Conservation (phyloP, 2,329 filamentous ascomycete species). For the Arthrocladium fulminans region DNA sequence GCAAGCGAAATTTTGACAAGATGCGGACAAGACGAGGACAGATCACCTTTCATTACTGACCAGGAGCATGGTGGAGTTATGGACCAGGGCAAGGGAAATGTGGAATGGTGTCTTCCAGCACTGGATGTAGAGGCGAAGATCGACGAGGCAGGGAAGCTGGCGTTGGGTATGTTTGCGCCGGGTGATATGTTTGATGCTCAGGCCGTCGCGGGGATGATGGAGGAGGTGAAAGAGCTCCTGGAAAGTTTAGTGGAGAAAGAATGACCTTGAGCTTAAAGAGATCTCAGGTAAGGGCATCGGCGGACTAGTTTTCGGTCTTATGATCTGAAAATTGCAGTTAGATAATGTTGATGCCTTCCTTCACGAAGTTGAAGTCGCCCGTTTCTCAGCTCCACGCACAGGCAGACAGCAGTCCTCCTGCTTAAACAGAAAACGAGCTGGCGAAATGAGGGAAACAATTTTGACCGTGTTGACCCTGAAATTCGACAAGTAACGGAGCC, state of each 20-base stretch:
- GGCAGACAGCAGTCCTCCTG: too few relatives aligned
- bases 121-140: slow-evolving; percentile 50
- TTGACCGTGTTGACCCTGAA: too few relatives aligned
- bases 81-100: not conserved
- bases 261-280: not conserved
- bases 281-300: too few relatives aligned
- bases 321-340: too few relatives aligned
- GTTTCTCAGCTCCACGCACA: too few relatives aligned
- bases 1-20: not conserved
- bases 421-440: too few relatives aligned
- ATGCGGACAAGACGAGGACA: not conserved
- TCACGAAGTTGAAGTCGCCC: too few relatives aligned
- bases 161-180: slow-evolving; percentile 46
- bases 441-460: too few relatives aligned
- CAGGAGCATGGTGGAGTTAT: slow-evolving; percentile 1
- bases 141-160: slow-evolving; percentile 35
- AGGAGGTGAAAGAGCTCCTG: slow-evolving; percentile 19
- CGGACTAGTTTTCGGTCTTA: too few relatives aligned
- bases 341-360: too few relatives aligned
- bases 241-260: not conserved
- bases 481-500: too few relatives aligned
- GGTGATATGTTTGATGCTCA: slow-evolving; percentile 34
- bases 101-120: slow-evolving; percentile 32
- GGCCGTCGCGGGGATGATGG: slow-evolving; percentile 29
- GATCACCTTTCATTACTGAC: slow-evolving; percentile 17